Percentiles rank a stretch among this genome's conserved stretches.
Conservation (phyloP, 108 stramenopile species). For the Fistulifera pelliculosa region DNA sequence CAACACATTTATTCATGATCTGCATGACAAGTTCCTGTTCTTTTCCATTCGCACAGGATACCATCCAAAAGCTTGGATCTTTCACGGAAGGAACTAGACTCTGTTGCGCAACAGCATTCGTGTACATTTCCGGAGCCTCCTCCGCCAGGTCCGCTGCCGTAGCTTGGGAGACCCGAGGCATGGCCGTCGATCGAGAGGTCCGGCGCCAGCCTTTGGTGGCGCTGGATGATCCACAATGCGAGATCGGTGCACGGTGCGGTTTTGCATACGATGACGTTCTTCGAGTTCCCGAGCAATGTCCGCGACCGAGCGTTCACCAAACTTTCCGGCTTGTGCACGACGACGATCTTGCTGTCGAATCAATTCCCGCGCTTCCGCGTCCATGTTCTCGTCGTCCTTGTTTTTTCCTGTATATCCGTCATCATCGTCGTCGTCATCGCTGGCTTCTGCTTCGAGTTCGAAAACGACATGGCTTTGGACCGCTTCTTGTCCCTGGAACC, state of each 20-base stretch:
- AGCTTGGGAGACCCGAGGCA: no score
- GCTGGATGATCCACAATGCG: conserved; percentile 2
- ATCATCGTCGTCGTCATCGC: conserved; percentile 74
- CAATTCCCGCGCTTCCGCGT: conserved; percentile 76
- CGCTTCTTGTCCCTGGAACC: conserved; percentile 33
- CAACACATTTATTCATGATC: conserved; percentile 92
- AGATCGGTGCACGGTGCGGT: conserved; percentile 32
- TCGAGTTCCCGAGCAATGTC: conserved; percentile 81
- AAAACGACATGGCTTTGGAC: conserved; percentile 53
- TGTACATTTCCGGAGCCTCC: conserved; percentile 36
- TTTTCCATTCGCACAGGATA: conserved; percentile 81
- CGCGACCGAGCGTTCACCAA: conserved; percentile 35
- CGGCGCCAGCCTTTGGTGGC: not conserved
- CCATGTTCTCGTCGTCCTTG: conserved; percentile 51
- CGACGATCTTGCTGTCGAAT: conserved; percentile 82
- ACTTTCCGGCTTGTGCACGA: conserved; percentile 51
- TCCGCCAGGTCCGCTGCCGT: conserved; percentile 13
- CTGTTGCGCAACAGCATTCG: conserved; percentile 79
- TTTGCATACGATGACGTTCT: conserved; percentile 70
- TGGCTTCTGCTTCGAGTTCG: conserved; percentile 84
- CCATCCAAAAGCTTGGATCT: conserved; percentile 93
- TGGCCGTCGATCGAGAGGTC: not conserved
- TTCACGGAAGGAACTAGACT: conserved; percentile 84
- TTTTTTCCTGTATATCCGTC: conserved; percentile 53
- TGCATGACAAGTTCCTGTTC: conserved; percentile 85